A percentile compares a stretch with the other conserved stretches of the same genome.
phyloP scores from a whole-genome alignment of 169 alveolate genomes.

The Eimeria zaria region DNA sequence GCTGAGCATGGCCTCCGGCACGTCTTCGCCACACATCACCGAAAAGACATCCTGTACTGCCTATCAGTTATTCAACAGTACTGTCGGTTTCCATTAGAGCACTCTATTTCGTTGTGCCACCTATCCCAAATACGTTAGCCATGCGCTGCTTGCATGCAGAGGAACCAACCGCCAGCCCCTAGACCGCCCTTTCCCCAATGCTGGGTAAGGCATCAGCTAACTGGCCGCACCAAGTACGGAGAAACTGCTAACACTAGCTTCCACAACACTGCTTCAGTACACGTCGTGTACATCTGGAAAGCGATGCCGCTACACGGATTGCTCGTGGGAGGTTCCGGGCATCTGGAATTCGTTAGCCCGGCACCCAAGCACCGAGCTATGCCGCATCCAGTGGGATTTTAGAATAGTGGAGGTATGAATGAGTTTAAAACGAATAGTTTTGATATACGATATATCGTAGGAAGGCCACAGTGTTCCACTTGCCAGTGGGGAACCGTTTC shows the following conservation, averaged over 20 bases:
- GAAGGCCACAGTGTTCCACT: background rate
- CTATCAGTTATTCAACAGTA: background rate
- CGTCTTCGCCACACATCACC: background rate
- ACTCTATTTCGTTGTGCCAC: background rate
- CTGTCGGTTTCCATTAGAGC: background rate
- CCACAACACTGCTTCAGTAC: background rate
- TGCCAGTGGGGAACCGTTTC: background rate
- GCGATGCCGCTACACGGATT: background rate
- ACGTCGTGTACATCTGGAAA: background rate
- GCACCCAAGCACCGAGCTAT: background rate
- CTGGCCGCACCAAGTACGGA: background rate
- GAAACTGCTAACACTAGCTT: background rate
- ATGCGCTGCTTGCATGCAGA: background rate
- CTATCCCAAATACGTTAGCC: background rate
- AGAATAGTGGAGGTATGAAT: background rate
- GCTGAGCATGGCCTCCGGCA: background rate
- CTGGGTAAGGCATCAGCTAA: background rate
- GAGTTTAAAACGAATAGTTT: background rate
- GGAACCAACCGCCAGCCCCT: background rate
- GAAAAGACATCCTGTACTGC: background rate
- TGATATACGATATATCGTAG: background rate
- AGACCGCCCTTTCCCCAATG: background rate
- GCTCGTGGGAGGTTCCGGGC: background rate
- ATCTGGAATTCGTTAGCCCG: background rate
- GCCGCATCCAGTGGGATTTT: background rate